phyloP scores from a whole-genome alignment of 2,329 filamentous ascomycete species.

The Neofusicoccum sp. region DNA sequence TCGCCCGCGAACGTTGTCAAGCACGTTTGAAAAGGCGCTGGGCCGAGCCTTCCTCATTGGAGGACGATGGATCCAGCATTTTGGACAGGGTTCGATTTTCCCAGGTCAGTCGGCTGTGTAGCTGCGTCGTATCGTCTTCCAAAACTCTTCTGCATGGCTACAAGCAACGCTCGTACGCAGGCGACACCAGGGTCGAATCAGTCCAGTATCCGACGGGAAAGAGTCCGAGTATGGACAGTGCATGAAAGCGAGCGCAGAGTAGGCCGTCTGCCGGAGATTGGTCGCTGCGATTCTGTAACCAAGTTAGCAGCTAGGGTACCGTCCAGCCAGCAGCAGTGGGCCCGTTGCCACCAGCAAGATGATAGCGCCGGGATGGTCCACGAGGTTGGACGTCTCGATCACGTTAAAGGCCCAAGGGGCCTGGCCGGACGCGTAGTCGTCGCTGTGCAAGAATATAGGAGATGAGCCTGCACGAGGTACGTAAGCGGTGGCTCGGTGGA shows the following conservation, averaged over 20 bases:
- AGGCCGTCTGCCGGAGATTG: slow-evolving; percentile 25
- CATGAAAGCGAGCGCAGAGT: slow-evolving; percentile 45
- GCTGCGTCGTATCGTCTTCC: background rate
- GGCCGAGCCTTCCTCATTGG: slow-evolving; percentile 30
- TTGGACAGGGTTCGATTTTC: background rate
- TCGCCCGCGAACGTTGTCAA: slow-evolving; percentile 23
- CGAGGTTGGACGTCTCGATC: slow-evolving; percentile 54
- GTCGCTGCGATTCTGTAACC: slow-evolving; percentile 47
- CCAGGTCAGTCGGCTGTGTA: background rate
- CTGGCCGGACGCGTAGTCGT: slow-evolving; percentile 38
- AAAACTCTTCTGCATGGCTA: background rate
- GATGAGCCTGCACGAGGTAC: slow-evolving; percentile 15
- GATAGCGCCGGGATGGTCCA: slow-evolving; percentile 44
- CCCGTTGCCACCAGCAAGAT: slow-evolving; percentile 48
- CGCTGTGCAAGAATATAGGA: slow-evolving; percentile 38
- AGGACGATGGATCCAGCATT: slow-evolving; percentile 22
- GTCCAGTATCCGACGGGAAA: slow-evolving; percentile 53
- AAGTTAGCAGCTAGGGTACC: slow-evolving; percentile 46
- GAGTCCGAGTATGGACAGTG: slow-evolving; percentile 51
- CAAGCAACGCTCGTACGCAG: slow-evolving; percentile 24
- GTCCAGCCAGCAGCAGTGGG: slow-evolving; percentile 45
- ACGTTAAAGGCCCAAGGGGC: slow-evolving; percentile 49
- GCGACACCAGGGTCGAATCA: slow-evolving; percentile 35
- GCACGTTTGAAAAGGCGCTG: slow-evolving; percentile 19
- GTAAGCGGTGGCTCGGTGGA: slow-evolving; percentile 50